A percentile compares a stretch with the other conserved stretches of the same genome.
Evolutionary conservation across 2,329 filamentous ascomycete genomes (phyloP).

Genomic region (Fusarium veterinarium): DNA sequence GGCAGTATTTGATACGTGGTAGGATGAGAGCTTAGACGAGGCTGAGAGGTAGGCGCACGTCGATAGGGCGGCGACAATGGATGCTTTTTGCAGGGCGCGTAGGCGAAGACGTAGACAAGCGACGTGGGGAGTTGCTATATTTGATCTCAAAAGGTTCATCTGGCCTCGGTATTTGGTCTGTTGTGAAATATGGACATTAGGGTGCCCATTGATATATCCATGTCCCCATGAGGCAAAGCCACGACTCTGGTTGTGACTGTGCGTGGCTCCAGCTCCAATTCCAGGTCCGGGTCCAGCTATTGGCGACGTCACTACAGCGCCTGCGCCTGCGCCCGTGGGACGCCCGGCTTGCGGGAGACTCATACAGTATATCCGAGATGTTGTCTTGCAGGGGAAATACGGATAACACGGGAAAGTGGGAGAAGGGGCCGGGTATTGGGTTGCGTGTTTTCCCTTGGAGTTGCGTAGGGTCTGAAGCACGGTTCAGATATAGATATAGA

Average conservation of each 20-base stretch:
- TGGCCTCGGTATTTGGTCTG: conserved; percentile 38
- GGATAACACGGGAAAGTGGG: conserved; percentile 35
- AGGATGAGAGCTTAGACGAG: conserved; percentile 32
- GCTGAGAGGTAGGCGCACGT: conserved; percentile 42
- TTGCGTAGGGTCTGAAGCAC: background rate
- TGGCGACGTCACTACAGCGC: conserved; percentile 44
- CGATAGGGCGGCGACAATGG: conserved; percentile 42
- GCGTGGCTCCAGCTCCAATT: conserved; percentile 6
- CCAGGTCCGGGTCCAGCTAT: conserved; percentile 14
- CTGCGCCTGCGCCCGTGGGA: conserved; percentile 45
- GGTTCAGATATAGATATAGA: background rate
- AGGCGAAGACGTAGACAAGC: conserved; percentile 37
- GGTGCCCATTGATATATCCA: conserved; percentile 8
- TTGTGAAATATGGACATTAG: conserved; percentile 38
- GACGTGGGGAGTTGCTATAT: conserved; percentile 31
- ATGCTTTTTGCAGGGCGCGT: conserved; percentile 39
- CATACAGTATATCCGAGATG: conserved; percentile 45
- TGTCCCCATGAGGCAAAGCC: conserved; percentile 39
- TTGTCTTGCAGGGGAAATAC: conserved; percentile 24
- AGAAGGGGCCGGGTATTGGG: conserved; percentile 2
- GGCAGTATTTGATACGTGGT: conserved; percentile 37
- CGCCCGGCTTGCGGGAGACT: conserved; percentile 48
- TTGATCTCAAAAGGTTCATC: conserved; percentile 40
- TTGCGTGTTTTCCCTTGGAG: conserved; percentile 10
- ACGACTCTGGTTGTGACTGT: conserved; percentile 27